Percentiles rank a stretch among this genome's conserved stretches.
These are phyloP conservation scores for Calonectria henricotiae DNA, from an alignment of 2,329 filamentous ascomycete species.

Conservation along the genomic window DNA sequence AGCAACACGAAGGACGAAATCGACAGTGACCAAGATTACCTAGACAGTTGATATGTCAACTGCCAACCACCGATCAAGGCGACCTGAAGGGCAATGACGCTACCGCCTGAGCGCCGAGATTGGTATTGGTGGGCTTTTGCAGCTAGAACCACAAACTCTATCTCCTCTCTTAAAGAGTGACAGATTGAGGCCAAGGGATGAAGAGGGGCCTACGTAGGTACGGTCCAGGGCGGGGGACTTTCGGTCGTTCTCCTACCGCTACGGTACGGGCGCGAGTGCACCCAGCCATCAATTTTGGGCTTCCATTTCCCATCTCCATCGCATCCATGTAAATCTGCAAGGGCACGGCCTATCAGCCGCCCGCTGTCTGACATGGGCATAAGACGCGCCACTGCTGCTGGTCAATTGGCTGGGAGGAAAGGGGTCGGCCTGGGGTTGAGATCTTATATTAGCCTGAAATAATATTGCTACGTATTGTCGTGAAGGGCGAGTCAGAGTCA, in stretches of 20 bases:
- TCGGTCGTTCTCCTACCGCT: constrained; percentile 23
- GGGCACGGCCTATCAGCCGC: constrained; percentile 51
- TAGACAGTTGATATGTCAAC: constrained; percentile 12
- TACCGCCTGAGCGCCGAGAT: constrained; percentile 38
- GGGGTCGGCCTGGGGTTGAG: constrained; percentile 43
- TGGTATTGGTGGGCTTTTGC: constrained; percentile 27
- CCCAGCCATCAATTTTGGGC: constrained; percentile 38
- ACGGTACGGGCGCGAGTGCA: constrained; percentile 36
- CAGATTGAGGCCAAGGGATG: constrained; percentile 20
- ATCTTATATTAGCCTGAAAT: constrained; percentile 35
- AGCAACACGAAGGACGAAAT: constrained; percentile 6
- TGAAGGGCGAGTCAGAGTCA: constrained; percentile 20
- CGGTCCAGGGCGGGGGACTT: constrained; percentile 20
- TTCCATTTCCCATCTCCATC: constrained; percentile 34
- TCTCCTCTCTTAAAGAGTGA: constrained; percentile 19
- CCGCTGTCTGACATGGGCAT: constrained; percentile 45
- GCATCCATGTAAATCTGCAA: constrained; percentile 52
- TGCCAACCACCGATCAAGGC: constrained; percentile 15
- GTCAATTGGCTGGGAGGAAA: constrained; percentile 46
- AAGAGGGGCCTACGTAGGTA: constrained; percentile 28
- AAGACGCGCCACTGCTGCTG: constrained; percentile 44
- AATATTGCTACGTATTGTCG: not conserved
- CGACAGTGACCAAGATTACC: not conserved
- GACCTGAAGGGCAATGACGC: constrained; percentile 35
- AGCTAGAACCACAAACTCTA: constrained; percentile 26